A percentile compares a stretch with the other conserved stretches of the same genome.
phyloP scores from a whole-genome alignment of 495 filamentous ascomycete species.

The Lasiosphaeris hirsuta region DNA sequence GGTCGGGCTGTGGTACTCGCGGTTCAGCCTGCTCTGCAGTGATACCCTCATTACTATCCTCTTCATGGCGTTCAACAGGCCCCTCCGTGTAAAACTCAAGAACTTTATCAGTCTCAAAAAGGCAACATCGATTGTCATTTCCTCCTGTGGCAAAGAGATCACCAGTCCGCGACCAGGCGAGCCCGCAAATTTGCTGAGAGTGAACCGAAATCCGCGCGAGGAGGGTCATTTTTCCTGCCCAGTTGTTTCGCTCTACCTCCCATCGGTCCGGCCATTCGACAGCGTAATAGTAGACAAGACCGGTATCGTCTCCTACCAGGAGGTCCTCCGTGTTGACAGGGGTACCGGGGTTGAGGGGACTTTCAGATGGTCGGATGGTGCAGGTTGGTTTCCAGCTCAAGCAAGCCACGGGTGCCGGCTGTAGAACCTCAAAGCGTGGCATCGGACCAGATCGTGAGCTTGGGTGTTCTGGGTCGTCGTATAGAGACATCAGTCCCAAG shows the following conservation, averaged over 20 bases:
- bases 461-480: slow-evolving; percentile 31
- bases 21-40: not conserved
- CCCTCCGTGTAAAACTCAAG: slow-evolving; percentile 27
- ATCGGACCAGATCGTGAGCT: slow-evolving; percentile 6
- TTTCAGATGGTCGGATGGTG: slow-evolving; percentile 40
- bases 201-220: slow-evolving; percentile 76
- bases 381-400: slow-evolving; percentile 62
- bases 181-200: slow-evolving; percentile 85
- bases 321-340: slow-evolving; percentile 69
- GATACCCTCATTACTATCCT: too few relatives aligned
- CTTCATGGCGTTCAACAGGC: not conserved
- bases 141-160: slow-evolving; percentile 79
- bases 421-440: slow-evolving; percentile 70
- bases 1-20: slow-evolving; percentile 3
- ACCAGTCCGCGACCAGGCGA: slow-evolving; percentile 81
- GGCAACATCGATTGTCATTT: slow-evolving; percentile 84
- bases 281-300: slow-evolving; percentile 81
- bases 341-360: slow-evolving; percentile 28
- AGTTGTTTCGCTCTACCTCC: slow-evolving; percentile 55
- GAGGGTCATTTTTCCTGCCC: slow-evolving; percentile 74
- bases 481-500: slow-evolving; percentile 51
- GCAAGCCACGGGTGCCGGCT: slow-evolving; percentile 70
- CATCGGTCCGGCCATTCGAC: slow-evolving; percentile 75
- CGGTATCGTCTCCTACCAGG: slow-evolving; percentile 83
- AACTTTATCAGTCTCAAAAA: slow-evolving; percentile 70